phyloP scores from a whole-genome alignment of 768 basidiomycete genomes.

The Lactifluus pinguis region DNA sequence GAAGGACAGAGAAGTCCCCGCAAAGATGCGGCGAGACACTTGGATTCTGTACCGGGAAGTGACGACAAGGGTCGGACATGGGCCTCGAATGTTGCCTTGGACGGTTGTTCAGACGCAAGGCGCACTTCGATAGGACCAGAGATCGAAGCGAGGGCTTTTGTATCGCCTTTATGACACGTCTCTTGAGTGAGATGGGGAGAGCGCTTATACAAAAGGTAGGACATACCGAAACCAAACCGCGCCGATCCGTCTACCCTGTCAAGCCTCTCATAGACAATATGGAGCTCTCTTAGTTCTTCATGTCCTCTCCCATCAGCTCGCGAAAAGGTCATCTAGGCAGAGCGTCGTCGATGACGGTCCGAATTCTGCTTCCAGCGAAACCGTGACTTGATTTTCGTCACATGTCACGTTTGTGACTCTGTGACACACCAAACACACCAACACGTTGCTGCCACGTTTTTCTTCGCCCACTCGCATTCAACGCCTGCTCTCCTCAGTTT shows the following conservation, averaged over 20 bases:
- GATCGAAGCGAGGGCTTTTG: constrained; percentile 52
- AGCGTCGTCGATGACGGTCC: too few relatives aligned
- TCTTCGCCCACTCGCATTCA: too few relatives aligned
- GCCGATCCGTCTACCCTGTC: constrained; percentile 74
- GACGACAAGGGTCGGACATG: constrained; percentile 58
- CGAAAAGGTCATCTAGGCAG: constrained; percentile 2
- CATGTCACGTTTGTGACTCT: too few relatives aligned
- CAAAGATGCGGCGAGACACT: constrained; percentile 45
- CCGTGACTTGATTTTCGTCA: too few relatives aligned
- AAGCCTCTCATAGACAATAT: constrained; percentile 47
- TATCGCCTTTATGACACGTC: constrained; percentile 27
- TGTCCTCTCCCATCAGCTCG: constrained; percentile 32
- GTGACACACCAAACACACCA: too few relatives aligned
- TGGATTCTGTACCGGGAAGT: constrained; percentile 62
- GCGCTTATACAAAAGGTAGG: background rate
- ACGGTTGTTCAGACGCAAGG: constrained; percentile 57
- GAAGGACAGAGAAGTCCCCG: constrained; percentile 50
- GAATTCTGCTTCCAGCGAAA: too few relatives aligned
- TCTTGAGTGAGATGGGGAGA: constrained; percentile 3
- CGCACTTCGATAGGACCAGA: constrained; percentile 79
- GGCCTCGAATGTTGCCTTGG: constrained; percentile 69
- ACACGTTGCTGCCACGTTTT: too few relatives aligned
- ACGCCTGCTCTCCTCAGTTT: too few relatives aligned
- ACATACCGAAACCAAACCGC: constrained; percentile 54
- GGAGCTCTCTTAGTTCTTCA: constrained; percentile 30